Base-by-base conservation (phyloP, 1,139 yeast species). In the Debaryomyces sp. region DNA sequence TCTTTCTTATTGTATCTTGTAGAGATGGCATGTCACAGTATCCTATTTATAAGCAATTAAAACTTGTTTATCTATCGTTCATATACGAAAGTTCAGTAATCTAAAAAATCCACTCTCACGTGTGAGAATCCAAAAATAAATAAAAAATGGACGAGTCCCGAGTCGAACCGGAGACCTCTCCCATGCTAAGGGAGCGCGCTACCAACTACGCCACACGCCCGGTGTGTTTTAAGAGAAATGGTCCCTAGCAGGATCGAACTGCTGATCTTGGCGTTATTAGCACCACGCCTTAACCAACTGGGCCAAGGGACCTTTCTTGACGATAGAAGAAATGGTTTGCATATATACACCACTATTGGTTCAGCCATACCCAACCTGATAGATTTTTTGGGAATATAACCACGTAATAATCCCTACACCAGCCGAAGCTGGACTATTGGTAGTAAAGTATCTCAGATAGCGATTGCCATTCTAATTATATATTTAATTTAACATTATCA, bases 161-260 rank as follows among this genome's bases (percentile, higher is more conserved):
- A 79, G 67, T 80, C 83, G 84, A 80, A 80, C 83, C 83, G 73
- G 72, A 75, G 84, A 79, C 84, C 84, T 80, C 74, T 70, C 71
- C 78, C 84, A 75, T 80, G 84, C 84, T 78, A 80, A 80, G 84
- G 81, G 73, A 70, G 74, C 84, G 84, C 84, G 84, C 84, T 80
- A 80, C 85, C 85, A 79, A 79, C 85, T 80, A 76, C 84, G 84
- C 85, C 83, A 80, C 83, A 78, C 82, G 83, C 84, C 84, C 83
- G 33, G 13, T 15, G 8, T 5, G 21, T 2, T 17, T 33, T 42
- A 5, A 62, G 57, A 57, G 46, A 47, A 65, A 62, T 83, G 88
- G 84, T 84, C 87, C 87, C 87, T 83, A 81, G 87, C 89, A 80
- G 89, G 88, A 83, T 84, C 89, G 87, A 83, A 83, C 88, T 79